These are phyloP conservation scores for Hyphodiscus sp. DNA, from an alignment of 2,329 filamentous ascomycete species.

Conservation along the genomic window DNA sequence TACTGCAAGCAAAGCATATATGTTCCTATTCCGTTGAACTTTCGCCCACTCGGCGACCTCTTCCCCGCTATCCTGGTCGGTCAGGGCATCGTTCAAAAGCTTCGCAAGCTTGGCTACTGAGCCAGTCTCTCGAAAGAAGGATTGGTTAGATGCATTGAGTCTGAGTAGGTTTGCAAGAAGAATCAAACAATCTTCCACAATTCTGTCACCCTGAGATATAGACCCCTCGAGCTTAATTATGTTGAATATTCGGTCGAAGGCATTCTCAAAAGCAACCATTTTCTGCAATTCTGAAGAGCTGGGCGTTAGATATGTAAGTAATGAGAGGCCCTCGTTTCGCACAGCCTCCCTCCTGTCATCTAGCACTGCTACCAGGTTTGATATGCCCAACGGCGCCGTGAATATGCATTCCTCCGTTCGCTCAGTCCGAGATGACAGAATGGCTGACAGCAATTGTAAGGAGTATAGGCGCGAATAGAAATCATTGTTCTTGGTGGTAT, in stretches of 20 bases:
- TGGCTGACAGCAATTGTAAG: conserved; percentile 80
- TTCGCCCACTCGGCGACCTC: conserved; percentile 68
- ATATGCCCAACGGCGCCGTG: conserved; percentile 80
- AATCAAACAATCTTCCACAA: conserved; percentile 89
- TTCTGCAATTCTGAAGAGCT: conserved; percentile 87
- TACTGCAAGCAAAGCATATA: conserved; percentile 83
- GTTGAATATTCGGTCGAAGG: conserved; percentile 78
- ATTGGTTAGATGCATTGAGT: conserved; percentile 86
- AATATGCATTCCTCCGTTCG: conserved; percentile 93
- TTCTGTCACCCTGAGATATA: conserved; percentile 72
- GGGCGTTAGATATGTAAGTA: conserved; percentile 83
- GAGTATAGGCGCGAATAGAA: conserved; percentile 91
- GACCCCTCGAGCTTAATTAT: conserved; percentile 80
- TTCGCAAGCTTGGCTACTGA: conserved; percentile 67
- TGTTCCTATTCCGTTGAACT: conserved; percentile 77
- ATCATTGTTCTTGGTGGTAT: conserved; percentile 54
- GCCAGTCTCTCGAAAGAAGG: conserved; percentile 85
- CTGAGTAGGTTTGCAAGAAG: conserved; percentile 83
- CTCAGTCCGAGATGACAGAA: conserved; percentile 78
- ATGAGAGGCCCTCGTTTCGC: conserved; percentile 77
- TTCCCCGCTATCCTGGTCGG: conserved; percentile 46
- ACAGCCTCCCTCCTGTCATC: conserved; percentile 83
- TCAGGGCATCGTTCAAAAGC: conserved; percentile 57
- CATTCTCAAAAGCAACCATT: conserved; percentile 89
- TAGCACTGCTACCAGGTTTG: conserved; percentile 74